phyloP scores from a whole-genome alignment of 2,329 filamentous ascomycete species.

The Exophiala viscosa region DNA sequence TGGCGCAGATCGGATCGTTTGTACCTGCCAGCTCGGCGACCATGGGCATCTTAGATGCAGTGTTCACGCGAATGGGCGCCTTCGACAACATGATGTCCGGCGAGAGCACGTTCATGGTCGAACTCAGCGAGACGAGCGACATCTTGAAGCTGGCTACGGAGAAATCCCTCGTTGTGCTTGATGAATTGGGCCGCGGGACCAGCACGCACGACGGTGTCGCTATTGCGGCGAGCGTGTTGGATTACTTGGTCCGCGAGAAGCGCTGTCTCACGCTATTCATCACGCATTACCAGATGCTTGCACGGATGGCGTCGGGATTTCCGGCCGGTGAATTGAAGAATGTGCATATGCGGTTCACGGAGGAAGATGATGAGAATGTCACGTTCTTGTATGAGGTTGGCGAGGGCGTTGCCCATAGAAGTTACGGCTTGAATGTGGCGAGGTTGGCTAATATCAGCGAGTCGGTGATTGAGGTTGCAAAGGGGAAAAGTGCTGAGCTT shows the following conservation, averaged over 20 bases:
- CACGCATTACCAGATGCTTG: conserved; percentile 90
- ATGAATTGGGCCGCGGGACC: conserved; percentile 90
- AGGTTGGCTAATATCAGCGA: conserved; percentile 76
- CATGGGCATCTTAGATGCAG: conserved; percentile 81
- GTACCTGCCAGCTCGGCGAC: conserved; percentile 73
- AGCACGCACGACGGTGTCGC: conserved; percentile 94
- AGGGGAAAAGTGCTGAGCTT: conserved; percentile 72
- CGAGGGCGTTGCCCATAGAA: conserved; percentile 86
- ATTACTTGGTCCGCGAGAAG: conserved; percentile 72
- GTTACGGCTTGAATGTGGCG: conserved; percentile 92
- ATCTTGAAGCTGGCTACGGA: conserved; percentile 87
- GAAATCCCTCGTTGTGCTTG: conserved; percentile 81
- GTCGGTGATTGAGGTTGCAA: conserved; percentile 72
- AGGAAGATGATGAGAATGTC: conserved; percentile 67
- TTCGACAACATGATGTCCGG: conserved; percentile 94
- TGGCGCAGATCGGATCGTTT: conserved; percentile 92
- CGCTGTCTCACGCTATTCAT: conserved; percentile 87
- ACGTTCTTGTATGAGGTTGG: conserved; percentile 93
- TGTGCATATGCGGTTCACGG: conserved; percentile 88
- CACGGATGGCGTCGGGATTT: conserved; percentile 68
- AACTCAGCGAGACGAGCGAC: conserved; percentile 84
- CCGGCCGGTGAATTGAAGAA: conserved; percentile 66
- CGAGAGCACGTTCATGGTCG: conserved; percentile 97
- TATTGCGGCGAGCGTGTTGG: conserved; percentile 86
- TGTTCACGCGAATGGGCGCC: conserved; percentile 93